These are phyloP conservation scores for Cercospora zeae-maydis DNA, from an alignment of 2,329 filamentous ascomycete genomes.

Conservation along the genomic window DNA sequence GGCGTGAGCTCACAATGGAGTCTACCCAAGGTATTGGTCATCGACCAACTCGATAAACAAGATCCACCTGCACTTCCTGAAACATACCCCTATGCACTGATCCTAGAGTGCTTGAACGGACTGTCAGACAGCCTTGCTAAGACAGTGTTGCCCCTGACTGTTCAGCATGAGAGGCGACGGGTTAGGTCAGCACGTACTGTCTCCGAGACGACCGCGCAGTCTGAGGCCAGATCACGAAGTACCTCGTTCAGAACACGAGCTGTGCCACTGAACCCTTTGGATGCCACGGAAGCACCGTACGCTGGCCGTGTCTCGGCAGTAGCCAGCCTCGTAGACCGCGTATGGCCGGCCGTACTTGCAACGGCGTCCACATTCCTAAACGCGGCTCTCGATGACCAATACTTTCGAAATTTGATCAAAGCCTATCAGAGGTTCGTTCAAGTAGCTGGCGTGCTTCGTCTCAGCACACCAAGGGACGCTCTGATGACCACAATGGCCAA, in stretches of 20 bases:
- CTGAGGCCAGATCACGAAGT: conserved; percentile 46
- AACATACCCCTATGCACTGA: conserved; percentile 88
- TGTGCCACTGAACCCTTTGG: conserved; percentile 78
- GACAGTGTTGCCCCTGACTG: conserved; percentile 86
- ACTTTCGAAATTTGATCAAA: conserved; percentile 86
- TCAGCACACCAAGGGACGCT: conserved; percentile 84
- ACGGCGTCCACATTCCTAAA: conserved; percentile 95
- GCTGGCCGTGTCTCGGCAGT: conserved; percentile 69
- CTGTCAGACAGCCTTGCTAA: conserved; percentile 91
- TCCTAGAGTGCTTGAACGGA: conserved; percentile 81
- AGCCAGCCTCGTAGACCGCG: conserved; percentile 79
- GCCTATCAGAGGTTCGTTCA: conserved; percentile 95
- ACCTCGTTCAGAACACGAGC: conserved; percentile 70
- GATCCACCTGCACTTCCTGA: conserved; percentile 81
- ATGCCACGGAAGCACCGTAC: conserved; percentile 68
- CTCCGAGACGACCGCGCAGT: conserved; percentile 26
- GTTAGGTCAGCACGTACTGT: conserved; percentile 27
- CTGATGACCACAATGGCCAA: conserved; percentile 93
- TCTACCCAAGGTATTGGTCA: conserved; percentile 76
- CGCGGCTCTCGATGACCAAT: conserved; percentile 85
- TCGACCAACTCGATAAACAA: conserved; percentile 90
- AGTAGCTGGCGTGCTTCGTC: conserved; percentile 80
- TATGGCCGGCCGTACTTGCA: conserved; percentile 92
- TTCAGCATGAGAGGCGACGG: conserved; percentile 64
- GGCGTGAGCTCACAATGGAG: conserved; percentile 94